Evolutionary conservation across 768 basidiomycete genomes (phyloP), one percentile per base, ranked within the genome.

Genomic region (Termitomyces sp.): DNA sequence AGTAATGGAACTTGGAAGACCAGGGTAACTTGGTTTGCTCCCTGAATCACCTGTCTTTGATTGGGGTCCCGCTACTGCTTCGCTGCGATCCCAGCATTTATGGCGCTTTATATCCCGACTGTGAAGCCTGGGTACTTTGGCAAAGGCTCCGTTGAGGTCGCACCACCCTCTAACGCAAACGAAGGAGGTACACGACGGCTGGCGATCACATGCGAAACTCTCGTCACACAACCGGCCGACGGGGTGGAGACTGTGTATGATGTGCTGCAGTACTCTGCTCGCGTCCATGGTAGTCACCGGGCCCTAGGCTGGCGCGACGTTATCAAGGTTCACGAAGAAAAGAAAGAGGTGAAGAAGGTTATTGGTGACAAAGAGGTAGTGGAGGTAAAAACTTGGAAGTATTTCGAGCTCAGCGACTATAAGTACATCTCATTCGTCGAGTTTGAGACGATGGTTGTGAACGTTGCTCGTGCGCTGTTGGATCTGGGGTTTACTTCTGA

Each of bases 321-420:
- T 42, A 68, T 91, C 54, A 69, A 76, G 4, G 74, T 87, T 27
- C 78, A 92, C 69, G 86, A 92, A 65, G 96, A 98, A 74, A 87
- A 86, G 70, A 98, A 96, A 76, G 87, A 93, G 66, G 83, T 98
- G 45, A 88, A 82, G 69, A 95, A 93, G 80, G 75, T 78, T 20
- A 84, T 95, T 47, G 86, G 79, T 8, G 95, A 93, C 22, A 86
- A 93, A 71, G 84, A 93, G 72, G 79, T 87, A 32, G 85, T 74
- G 5, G 91, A 98, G 80, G 91, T 75, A 71, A 99, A 98, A 84
- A 91, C 80, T 53, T 99, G 96, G 96, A 93, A 89, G 69, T 98
- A 89, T 75, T 99, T 93, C 73, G 82, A 95, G 72, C 81, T 98
- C 54, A 89, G 88, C 71, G 89, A 89, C 58, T 98, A 89, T 81